Evolutionary conservation across 2,329 filamentous ascomycete genomes (phyloP), one percentile per base, ranked within the genome.

Genomic region (Pestalotiopsis fici): DNA sequence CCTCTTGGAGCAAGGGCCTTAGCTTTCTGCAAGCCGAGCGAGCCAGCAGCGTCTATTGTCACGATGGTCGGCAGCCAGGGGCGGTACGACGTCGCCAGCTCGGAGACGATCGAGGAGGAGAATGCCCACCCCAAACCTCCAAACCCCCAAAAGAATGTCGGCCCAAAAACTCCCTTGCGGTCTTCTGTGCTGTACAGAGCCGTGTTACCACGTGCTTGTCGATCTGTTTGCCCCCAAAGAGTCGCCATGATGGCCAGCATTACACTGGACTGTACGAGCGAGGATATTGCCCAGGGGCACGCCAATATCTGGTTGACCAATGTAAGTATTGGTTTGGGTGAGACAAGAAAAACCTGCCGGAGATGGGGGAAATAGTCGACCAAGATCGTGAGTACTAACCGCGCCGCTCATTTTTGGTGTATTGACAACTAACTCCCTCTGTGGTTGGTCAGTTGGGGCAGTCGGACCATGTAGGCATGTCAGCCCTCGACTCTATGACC

Each of bases 1-100:
- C 54, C 37, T 59, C 23, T 21, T 59, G 21, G 63, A 31, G 31
- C 63, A 59, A 50, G 63, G 63, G 63, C 31, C 54, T 65, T 25
- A 65, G 25, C 39, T 50, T 39, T 64, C 39, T 39, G 23, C 27
- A 27, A 25, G 37, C 27, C 57, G 55, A 31, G 23, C 23, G n/a
- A 27, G 23, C 55, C 31, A 35, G 31, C 31, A 35, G 21, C 23
- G 15, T 57, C 55, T 18, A 57, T 31, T 31, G 23, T 60, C 27
- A 60, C 57, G 57, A 60, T 60, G 57, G 25, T 60, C 27, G 31
- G 57, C 28, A 7, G 57, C 31, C 25, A 31, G 27, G 57, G n/a
- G 15, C 27, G 25, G 57, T 60, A 60, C 57, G 31, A 31, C 57
- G 23, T 31, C 13, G 55, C 27, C 55, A 57, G 23, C 27, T 31